Evolutionary conservation across 345 rosid species (phyloP), one percentile per base, ranked within the genome.

Genomic region (Gossypium longicalyx): DNA sequence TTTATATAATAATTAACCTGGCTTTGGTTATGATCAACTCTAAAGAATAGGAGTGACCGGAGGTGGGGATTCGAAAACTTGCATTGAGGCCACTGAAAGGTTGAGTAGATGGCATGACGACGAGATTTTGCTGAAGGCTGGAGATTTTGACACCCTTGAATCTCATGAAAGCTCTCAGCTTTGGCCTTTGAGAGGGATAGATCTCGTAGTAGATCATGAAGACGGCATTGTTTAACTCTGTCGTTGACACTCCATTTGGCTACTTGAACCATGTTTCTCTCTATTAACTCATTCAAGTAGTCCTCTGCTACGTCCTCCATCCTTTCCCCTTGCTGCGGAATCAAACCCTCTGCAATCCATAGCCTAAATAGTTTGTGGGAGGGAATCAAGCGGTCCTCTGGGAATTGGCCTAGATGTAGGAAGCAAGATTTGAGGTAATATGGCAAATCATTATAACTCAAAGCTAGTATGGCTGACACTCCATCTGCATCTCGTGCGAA

Each of bases 351-450:
- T 2, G 78, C 80, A 41, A 79, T 44, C 85, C 82, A 82, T 7
- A 77, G 61, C 23, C 65, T 72, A 43, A 79, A 54, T 22, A 79
- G 9, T 59, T 82, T 82, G 16, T 76, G 61, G 0, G 74, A 41
- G 15, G 76, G 74, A 19, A 74, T 77, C 8, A 41, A 9, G 63
- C 43, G 75, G 19, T 82, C 80, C 77, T 79, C 79, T 7, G 79
- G 85, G 45, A 79, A 79, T 53, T 68, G 74, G 19, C 77, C 82
- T 0, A 82, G 54, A 53, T 79, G 63, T 6, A 79, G 77, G 56
- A 76, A 82, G 48, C 85, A 82, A 7, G 79, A 67, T 47, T 82
- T 82, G 74, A 82, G 78, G 61, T 77, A 67, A 56, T 72, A 77
- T 5, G 80, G 77, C 47, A 77, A 60, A 16, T 82, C 82, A 10